These are phyloP conservation scores for Aureobasidium zeae DNA, from an alignment of 2,329 filamentous ascomycete genomes.

Conservation along the genomic window DNA sequence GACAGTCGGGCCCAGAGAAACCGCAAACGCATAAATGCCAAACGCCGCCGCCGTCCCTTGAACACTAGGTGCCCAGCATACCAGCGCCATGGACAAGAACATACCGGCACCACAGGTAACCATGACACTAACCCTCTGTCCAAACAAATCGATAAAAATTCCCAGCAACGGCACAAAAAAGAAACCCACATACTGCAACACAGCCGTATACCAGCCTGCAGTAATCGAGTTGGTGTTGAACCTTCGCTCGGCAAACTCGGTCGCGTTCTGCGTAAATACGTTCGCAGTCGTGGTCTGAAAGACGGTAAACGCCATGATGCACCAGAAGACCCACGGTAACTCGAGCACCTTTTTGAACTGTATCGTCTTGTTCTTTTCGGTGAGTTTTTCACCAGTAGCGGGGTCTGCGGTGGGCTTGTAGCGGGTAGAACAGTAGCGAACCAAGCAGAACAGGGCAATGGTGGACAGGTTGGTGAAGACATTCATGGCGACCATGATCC, in stretches of 20 bases:
- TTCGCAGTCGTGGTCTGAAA: constrained; percentile 50
- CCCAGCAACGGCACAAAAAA: constrained; percentile 50
- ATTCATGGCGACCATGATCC: constrained; percentile 55
- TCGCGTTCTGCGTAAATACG: constrained; percentile 48
- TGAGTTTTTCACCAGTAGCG: constrained; percentile 51
- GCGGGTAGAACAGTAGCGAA: constrained; percentile 39
- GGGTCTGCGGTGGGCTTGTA: constrained; percentile 43
- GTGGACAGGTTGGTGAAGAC: constrained; percentile 52
- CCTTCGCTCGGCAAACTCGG: constrained; percentile 51
- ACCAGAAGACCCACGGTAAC: constrained; percentile 53
- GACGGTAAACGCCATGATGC: constrained; percentile 45
- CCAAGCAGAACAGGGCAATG: constrained; percentile 47
- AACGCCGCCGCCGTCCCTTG: constrained; percentile 50
- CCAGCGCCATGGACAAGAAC: constrained; percentile 45
- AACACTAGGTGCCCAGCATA: constrained; percentile 43
- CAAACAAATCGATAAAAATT: constrained; percentile 47
- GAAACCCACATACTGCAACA: constrained; percentile 49
- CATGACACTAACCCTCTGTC: constrained; percentile 43
- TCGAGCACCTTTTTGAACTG: constrained; percentile 47
- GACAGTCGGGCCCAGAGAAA: constrained; percentile 46
- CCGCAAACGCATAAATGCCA: constrained; percentile 50
- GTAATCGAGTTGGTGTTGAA: constrained; percentile 47
- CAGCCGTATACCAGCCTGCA: constrained; percentile 53
- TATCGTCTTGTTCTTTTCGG: constrained; percentile 50
- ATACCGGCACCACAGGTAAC: constrained; percentile 42